Evolutionary conservation across 352 stramenopile species (phyloP), one percentile per base, ranked within the genome.

Genomic region (Globisporangium rhizosaccharum): DNA sequence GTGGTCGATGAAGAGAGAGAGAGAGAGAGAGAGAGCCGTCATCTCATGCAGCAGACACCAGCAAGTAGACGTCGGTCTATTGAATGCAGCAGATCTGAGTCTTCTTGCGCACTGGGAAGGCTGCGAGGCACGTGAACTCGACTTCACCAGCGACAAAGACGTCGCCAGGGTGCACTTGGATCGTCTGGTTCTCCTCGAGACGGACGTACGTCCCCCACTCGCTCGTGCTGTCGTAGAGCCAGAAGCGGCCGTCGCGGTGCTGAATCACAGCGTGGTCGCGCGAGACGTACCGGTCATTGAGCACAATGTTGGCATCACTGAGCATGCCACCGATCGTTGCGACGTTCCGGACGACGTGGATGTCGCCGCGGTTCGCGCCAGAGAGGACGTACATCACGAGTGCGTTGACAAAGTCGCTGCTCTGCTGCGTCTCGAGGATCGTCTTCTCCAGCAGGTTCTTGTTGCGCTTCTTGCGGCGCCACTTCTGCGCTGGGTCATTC

Each of bases 371-470:
- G 39, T 92, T 87, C 7, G 76, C 73, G 0, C 82, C 80, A 0
- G 80, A 84, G n/a, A 92, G 73, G n/a, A 89, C 73, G 63, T 92
- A 92, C 46, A 90, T 50, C 10, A 92, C 82, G 26, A 89, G 59
- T 12, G 82, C 80, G 39, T 80, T 85, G 8, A 68, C 44, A 26
- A 89, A 57, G 10, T 83, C 64, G 0, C 53, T 26, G 41, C 86
- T 85, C 12, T 78, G 71, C 56, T 87, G 68, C 0, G 74, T 82
- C 30, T 83, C 72, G 17, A 79, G 18, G 15, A 90, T 64, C 0
- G 70, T 85, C 33, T 85, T 75, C 30, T 90, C 75, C 5, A 90
- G 59, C 42, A 92, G 46, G 14, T 75, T 67, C 44, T 79, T 83
- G 66, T 92, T 90, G 45, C 80, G 78, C 59, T 92, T 92, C 60